These are phyloP conservation scores for Sphaerobolus stellatus DNA, from an alignment of 1,284 basidiomycete species.

Conservation along the genomic window DNA sequence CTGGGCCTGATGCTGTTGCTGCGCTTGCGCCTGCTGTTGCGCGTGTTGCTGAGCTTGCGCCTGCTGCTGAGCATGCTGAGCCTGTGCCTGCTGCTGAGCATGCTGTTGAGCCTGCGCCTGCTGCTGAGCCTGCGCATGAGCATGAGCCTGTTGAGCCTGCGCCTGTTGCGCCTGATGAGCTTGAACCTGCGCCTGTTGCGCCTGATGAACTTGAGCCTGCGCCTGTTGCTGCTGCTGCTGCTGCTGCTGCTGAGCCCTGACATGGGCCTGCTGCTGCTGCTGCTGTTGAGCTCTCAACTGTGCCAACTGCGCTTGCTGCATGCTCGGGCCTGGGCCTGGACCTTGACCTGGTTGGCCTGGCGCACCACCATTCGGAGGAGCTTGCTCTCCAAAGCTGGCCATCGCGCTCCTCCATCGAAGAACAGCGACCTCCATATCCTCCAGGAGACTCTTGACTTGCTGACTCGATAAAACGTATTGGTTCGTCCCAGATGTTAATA, in stretches of 20 bases:
- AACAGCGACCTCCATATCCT: no score
- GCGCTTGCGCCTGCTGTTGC: background rate
- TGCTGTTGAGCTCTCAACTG: no score
- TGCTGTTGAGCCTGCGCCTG: background rate
- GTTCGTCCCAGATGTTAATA: background rate
- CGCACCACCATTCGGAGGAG: no score
- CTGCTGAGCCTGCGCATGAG: background rate
- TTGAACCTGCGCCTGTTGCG: constrained; percentile 5
- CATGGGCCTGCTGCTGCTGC: background rate
- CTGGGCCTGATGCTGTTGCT: background rate
- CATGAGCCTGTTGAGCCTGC: background rate
- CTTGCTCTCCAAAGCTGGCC: no score
- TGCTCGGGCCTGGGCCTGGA: no score
- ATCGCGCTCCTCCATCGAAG: no score
- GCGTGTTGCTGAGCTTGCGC: background rate
- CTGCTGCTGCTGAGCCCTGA: background rate
- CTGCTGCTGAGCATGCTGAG: background rate
- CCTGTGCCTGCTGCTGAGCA: background rate
- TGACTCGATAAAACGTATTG: background rate
- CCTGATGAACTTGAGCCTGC: background rate
- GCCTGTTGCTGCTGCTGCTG: background rate
- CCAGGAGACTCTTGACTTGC: no score
- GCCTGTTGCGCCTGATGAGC: background rate
- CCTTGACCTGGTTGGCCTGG: no score
- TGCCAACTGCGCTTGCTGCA: no score